Base-by-base conservation (phyloP, 257 asterid species). In the Striga asiatica region DNA sequence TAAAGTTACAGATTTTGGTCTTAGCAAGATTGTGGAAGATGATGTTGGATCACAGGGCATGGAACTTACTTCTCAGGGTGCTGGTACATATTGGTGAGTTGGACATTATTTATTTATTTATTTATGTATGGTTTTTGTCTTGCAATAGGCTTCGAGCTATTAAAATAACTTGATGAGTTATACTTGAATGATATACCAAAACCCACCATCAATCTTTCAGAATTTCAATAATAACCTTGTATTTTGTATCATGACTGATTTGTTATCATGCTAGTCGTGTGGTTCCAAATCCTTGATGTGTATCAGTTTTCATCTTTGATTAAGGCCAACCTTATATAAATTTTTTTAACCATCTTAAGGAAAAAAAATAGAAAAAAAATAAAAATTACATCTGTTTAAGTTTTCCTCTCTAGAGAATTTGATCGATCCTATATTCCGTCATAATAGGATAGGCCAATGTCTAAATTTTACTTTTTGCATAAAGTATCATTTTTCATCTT, bases 1-100 rank as follows among this genome's bases (percentile, higher is more conserved):
- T 65, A 88, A 88, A 72, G 88, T 92, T 56, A 88, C 99, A 29
- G 99, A 92, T 81, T 92, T 92, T 66, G 99, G 99, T 63, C 97
- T 88, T 64, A 92, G 99, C 84, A 92, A 92, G 89, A 92, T 92
- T 47, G 94, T 92, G 56, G 99, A 88, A 78, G 93, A 84, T 58
- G 78, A 88, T 74, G 99, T 88, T 61, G 99, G 99, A 58, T 92
- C 99, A 54, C 95, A 82, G 70, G 98, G 98, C 66, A 92, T 92
- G 99, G 99, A 92, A 73, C 97, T 92, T 61, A 92, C 99, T 1
- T 92, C 99, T 32, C 99, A 92, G 69, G 98, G 98, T 23, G 98
- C 98, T 17, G 98, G 98, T 68, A 92, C 98, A 37, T 92, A 92
- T 78, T 92, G 98, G 98, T 92, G 62, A 82, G 94, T 75, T 54